A percentile compares a stretch with the other conserved stretches of the same genome.
Evolutionary conservation across 768 basidiomycete genomes (phyloP).

Genomic region (Kwoniella dendrophila): DNA sequence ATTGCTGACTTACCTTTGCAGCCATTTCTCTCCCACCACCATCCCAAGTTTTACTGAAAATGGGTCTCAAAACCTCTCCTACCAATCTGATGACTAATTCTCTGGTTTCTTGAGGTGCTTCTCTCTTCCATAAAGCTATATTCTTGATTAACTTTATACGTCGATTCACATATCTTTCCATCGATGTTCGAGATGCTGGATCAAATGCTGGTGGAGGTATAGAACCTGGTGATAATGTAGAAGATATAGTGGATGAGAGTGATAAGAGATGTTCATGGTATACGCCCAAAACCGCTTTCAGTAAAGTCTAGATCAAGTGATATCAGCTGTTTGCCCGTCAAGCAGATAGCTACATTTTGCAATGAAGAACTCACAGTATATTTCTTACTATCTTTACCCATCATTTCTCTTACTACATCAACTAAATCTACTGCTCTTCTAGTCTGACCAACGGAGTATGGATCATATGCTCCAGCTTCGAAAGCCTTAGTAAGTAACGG

Average conservation of each 20-base stretch:
- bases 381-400: constrained; percentile 62
- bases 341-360: background rate
- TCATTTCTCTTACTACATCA: constrained; percentile 77
- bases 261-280: constrained; percentile 61
- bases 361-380: constrained; percentile 58
- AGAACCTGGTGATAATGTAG: constrained; percentile 26
- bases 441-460: constrained; percentile 70
- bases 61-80: constrained; percentile 64
- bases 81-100: constrained; percentile 64
- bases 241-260: constrained; percentile 49
- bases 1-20: constrained; percentile 61
- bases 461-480: constrained; percentile 78
- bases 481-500: constrained; percentile 73
- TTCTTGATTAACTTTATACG: constrained; percentile 74
- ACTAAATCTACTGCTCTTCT: constrained; percentile 69
- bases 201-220: constrained; percentile 64
- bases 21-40: constrained; percentile 74
- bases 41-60: constrained; percentile 80
- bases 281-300: constrained; percentile 62
- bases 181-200: constrained; percentile 72
- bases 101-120: constrained; percentile 65
- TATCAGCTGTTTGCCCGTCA: constrained; percentile 7
- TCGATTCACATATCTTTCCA: constrained; percentile 69
- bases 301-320: constrained; percentile 58
- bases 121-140: constrained; percentile 74